Base-by-base conservation (phyloP, 257 asterid species). In the Lycium ferocissimum region DNA sequence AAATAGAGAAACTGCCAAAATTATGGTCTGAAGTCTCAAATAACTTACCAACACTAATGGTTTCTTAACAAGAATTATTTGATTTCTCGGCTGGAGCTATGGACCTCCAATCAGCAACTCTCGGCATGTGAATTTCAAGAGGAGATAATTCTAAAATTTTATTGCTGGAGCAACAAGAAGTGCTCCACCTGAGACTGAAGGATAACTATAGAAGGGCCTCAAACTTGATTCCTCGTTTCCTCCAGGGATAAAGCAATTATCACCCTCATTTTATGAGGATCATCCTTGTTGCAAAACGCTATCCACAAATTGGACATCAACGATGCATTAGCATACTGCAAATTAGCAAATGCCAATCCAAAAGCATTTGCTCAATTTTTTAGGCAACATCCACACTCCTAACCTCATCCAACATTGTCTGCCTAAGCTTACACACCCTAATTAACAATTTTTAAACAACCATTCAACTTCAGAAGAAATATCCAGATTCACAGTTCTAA, bases 271-370 rank as follows among this genome's bases (percentile, higher is more conserved):
- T 96, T 97, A 80, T 90, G 94, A 0, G 99, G 98, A 83, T 96
- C 99, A 26, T 94, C 98, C 75, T 94, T 98, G 91, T 96, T 98
- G 98, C 97, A 94, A 85, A 89, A 94, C 4, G 95, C 94, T 95
- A 94, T 94, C 7, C 98, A 95, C 67, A 94, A 83, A 87, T 94
- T 93, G 5, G 98, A 93, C 95, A 96, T 93, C 89, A 96, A 71
- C 0, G 97, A 93, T 4, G 99, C 98, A 88, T 96, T 96, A 1
- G 98, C 99, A 75, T 96, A 94, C 84, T 96, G 98, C 83, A 94
- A 91, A 91, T 96, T 94, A 8, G 99, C 98, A 95, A 93, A 91
- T 93, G 98, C 99, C 98, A 95, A 92, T 26, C 95, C 88, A 94
- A 88, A 33, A 95, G 88, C 98, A 95, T 95, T 69, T 97, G 86